Evolutionary conservation across 495 filamentous ascomycete genomes (phyloP).

Genomic region (Terfezia claveryi): DNA sequence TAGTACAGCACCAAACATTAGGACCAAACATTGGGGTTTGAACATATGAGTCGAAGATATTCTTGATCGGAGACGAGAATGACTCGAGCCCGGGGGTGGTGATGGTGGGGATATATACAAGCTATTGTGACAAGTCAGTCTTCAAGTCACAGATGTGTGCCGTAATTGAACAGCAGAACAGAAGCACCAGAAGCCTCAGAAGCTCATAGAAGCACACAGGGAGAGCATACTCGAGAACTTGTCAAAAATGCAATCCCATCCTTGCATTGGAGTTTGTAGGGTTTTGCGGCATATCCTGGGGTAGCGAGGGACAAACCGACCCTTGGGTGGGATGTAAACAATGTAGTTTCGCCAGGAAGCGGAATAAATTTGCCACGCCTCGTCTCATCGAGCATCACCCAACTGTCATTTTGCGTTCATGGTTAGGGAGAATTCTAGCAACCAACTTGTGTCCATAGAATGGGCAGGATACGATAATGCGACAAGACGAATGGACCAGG

Average conservation of each 20-base stretch:
- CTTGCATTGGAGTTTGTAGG: conserved; percentile 35
- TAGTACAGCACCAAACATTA: conserved; percentile 64
- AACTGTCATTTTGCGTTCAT: conserved; percentile 25
- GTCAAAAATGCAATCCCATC: conserved; percentile 56
- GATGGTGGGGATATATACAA: conserved; percentile 68
- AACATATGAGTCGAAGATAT: conserved; percentile 72
- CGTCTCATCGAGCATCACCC: conserved; percentile 54
- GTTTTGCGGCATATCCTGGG: conserved; percentile 33
- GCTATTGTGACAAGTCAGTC: conserved; percentile 24
- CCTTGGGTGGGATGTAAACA: conserved; percentile 52
- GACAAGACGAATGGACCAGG: too few species aligned
- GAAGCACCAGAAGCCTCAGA: too few species aligned
- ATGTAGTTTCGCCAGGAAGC: conserved; percentile 43
- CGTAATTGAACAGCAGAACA: too few species aligned
- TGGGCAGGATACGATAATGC: too few species aligned
- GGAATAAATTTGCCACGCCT: conserved; percentile 36
- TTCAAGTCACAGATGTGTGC: too few species aligned
- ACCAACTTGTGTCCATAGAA: neutral
- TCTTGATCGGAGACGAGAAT: conserved; percentile 70
- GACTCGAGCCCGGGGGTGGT: conserved; percentile 51
- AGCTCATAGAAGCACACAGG: too few species aligned
- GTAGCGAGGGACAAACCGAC: conserved; percentile 41
- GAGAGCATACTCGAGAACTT: conserved; percentile 38
- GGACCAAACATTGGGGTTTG: conserved; percentile 88
- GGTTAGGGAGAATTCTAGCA: neutral